Evolutionary conservation across 768 basidiomycete genomes (phyloP).

Genomic region (Russula sp.): DNA sequence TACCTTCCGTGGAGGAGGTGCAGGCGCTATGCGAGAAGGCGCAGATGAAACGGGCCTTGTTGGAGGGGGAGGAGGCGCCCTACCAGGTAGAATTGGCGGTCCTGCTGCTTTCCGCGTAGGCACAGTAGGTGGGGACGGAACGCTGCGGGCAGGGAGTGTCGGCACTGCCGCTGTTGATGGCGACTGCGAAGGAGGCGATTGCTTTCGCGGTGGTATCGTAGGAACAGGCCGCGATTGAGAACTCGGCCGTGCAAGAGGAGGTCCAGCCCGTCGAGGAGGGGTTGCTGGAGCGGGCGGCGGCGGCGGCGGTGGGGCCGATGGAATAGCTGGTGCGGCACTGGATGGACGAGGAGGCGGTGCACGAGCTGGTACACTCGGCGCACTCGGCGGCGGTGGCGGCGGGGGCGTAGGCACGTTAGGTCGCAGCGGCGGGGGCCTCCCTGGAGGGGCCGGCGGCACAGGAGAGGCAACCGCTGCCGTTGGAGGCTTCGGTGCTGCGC

Average conservation of each 20-base stretch:
- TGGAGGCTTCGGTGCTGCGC: slow-evolving; percentile 29
- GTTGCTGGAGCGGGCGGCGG: slow-evolving; percentile 31
- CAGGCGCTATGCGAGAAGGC: slow-evolving; percentile 16
- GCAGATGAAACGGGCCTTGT: slow-evolving; percentile 21
- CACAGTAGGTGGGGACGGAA: slow-evolving; percentile 2
- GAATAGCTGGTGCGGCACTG: slow-evolving; percentile 33
- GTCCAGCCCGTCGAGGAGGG: slow-evolving; percentile 34
- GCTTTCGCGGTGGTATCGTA: slow-evolving; percentile 23
- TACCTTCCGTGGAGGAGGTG: slow-evolving; percentile 7
- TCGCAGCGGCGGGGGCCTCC: slow-evolving; percentile 23
- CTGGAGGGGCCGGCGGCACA: slow-evolving; percentile 30
- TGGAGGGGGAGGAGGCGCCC: slow-evolving; percentile 21
- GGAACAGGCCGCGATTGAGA: slow-evolving; percentile 28
- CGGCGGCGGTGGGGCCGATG: slow-evolving; percentile 25
- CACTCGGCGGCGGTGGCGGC: slow-evolving; percentile 25
- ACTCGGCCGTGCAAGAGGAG: slow-evolving; percentile 31
- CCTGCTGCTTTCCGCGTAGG: slow-evolving; percentile 22
- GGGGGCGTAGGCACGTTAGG: slow-evolving; percentile 18
- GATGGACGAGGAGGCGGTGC: slow-evolving; percentile 31
- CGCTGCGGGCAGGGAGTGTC: slow-evolving; percentile 19
- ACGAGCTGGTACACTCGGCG: slow-evolving; percentile 23
- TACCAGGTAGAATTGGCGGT: slow-evolving; percentile 7
- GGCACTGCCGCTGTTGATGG: slow-evolving; percentile 13
- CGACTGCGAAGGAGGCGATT: slow-evolving; percentile 25
- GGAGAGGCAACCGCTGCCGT: slow-evolving; percentile 25